These are phyloP conservation scores for Candida dendrica DNA, from an alignment of 805 yeast genomes.

Conservation along the genomic window DNA sequence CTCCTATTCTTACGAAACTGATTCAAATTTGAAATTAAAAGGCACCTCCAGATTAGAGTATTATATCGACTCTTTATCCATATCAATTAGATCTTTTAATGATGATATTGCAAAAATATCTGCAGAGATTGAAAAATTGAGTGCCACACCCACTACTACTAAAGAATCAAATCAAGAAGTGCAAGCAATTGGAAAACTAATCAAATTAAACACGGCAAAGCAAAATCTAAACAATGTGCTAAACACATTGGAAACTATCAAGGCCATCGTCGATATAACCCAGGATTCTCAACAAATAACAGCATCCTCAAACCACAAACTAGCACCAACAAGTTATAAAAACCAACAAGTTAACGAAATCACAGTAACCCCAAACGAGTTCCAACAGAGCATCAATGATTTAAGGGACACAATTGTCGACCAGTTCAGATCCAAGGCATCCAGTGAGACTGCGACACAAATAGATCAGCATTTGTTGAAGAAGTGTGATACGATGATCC, in stretches of 20 bases:
- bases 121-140: conserved; percentile 18
- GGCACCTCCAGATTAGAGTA: conserved; percentile 58
- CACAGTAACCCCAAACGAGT: conserved; percentile 25
- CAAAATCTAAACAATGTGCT: conserved; percentile 39
- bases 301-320: conserved; percentile 1
- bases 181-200: conserved; percentile 29
- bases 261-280: conserved; percentile 28
- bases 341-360: conserved; percentile 3
- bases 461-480: conserved; percentile 29
- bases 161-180: conserved; percentile 5
- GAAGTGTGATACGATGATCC: conserved; percentile 40
- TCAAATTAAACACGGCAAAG: conserved; percentile 38
- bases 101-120: conserved; percentile 31
- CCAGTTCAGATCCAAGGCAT: conserved; percentile 24
- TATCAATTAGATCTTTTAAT: conserved; percentile 50
- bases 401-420: conserved; percentile 39
- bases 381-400: conserved; percentile 32
- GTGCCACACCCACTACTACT: conserved; percentile 15
- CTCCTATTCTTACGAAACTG: conserved; percentile 28
- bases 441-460: conserved; percentile 20
- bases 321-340: conserved; percentile 16
- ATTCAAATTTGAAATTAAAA: conserved; percentile 11
- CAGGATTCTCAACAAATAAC: background rate
- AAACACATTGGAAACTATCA: conserved; percentile 36
- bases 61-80: conserved; percentile 52